Conservation (phyloP, 441 rosid genomes). For the Aquilaria agallochum region DNA sequence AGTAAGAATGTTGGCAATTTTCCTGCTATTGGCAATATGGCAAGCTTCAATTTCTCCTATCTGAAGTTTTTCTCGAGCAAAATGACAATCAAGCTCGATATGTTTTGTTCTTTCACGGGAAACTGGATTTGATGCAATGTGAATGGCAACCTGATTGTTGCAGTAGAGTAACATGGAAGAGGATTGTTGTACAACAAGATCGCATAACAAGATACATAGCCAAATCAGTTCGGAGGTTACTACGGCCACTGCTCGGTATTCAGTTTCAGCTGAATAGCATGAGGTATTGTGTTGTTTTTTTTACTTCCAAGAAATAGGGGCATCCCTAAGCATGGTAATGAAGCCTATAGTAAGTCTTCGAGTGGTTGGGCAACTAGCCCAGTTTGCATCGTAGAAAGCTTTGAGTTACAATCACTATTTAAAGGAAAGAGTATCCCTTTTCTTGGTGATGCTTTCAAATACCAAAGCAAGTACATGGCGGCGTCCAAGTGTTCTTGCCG, state of each 20-base stretch:
- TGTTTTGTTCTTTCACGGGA: slow-evolving; percentile 3
- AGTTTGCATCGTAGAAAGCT: not conserved
- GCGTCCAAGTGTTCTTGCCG: not conserved
- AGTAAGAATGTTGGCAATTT: not conserved
- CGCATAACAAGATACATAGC: not conserved
- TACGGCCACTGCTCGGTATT: not conserved
- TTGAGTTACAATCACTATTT: not conserved
- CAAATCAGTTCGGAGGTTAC: not conserved
- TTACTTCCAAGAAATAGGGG: slow-evolving; percentile 1
- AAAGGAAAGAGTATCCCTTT: not conserved
- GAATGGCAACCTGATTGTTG: slow-evolving; percentile 1
- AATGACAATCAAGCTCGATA: slow-evolving; percentile 4
- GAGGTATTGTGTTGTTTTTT: not conserved
- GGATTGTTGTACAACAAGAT: no score
- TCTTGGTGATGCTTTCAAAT: not conserved
- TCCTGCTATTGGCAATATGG: not conserved
- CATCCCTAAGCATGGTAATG: not conserved
- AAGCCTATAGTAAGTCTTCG: not conserved
- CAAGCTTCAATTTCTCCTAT: not conserved
- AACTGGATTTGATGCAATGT: not conserved
- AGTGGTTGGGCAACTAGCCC: not conserved
- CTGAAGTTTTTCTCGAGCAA: not conserved
- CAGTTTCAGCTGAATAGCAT: not conserved
- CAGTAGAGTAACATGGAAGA: not conserved
- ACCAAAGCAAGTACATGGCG: not conserved